These are phyloP conservation scores for Tausonia pullulans DNA, from an alignment of 1,284 basidiomycete species.

Conservation along the genomic window DNA sequence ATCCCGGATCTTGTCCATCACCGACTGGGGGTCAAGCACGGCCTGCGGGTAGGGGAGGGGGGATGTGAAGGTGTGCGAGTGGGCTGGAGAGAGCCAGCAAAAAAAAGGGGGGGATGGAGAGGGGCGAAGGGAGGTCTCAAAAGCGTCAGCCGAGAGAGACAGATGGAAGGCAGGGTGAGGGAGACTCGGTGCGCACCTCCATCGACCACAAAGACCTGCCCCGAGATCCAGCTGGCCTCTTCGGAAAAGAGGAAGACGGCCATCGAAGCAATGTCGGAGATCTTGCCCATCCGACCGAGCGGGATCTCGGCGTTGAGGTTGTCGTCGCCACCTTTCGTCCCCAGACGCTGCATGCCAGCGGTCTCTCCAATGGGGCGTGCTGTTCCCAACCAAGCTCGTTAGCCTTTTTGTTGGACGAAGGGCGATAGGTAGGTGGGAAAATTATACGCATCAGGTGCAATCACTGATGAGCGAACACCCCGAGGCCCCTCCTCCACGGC, in stretches of 20 bases:
- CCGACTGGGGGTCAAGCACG: conserved; percentile 1
- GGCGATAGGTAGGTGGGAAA: background rate
- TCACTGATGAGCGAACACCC: conserved; percentile 87
- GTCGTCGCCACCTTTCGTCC: conserved; percentile 37
- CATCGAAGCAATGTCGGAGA: conserved; percentile 67
- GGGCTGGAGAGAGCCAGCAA: conserved; percentile 17
- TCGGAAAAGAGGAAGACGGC: conserved; percentile 80
- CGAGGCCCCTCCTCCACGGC: conserved; percentile 89
- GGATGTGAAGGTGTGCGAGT: background rate
- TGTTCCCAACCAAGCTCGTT: background rate
- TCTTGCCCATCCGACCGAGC: conserved; percentile 53
- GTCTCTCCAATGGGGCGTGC: conserved; percentile 61
- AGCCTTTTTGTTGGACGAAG: background rate
- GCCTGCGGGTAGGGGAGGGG: conserved; percentile 3
- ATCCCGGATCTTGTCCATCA: background rate
- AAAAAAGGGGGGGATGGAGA: background rate
- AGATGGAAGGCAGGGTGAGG: conserved; percentile 28
- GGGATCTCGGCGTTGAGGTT: conserved; percentile 35
- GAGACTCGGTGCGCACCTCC: background rate
- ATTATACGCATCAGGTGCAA: conserved; percentile 53
- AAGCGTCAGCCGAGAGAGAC: background rate
- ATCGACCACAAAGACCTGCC: conserved; percentile 39
- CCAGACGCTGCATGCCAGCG: conserved; percentile 68
- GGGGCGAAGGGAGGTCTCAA: background rate
- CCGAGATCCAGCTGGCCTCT: conserved; percentile 66